A percentile compares a stretch with the other conserved stretches of the same genome.
phyloP scores from a whole-genome alignment of 1,139 yeast genomes.

The Debaryomyces coudertii region DNA sequence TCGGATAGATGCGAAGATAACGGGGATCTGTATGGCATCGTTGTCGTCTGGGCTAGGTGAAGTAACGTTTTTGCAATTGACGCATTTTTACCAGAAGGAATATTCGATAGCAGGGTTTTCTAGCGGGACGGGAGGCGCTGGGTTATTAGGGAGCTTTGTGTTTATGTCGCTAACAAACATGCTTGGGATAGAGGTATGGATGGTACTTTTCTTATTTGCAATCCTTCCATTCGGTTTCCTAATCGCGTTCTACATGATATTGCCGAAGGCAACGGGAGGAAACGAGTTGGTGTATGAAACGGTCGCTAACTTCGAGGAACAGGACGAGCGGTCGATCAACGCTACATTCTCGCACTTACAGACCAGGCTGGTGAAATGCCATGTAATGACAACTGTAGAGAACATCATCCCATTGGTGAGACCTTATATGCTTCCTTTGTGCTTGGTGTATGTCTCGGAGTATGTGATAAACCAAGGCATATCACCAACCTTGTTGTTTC shows the following conservation, averaged over 20 bases:
- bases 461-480: slow-evolving; percentile 91
- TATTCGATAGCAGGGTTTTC: slow-evolving; percentile 81
- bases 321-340: not conserved
- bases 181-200: slow-evolving; percentile 33
- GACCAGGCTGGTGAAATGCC: slow-evolving; percentile 18
- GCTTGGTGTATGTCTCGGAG: slow-evolving; percentile 82
- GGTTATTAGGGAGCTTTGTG: slow-evolving; percentile 71
- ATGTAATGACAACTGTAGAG: slow-evolving; percentile 32
- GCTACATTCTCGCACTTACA: not conserved
- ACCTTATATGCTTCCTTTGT: slow-evolving; percentile 83
- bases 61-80: slow-evolving; percentile 79
- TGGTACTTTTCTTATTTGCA: slow-evolving; percentile 36
- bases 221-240: slow-evolving; percentile 43
- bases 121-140: slow-evolving; percentile 96
- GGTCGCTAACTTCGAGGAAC: slow-evolving; percentile 5
- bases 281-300: slow-evolving; percentile 10
- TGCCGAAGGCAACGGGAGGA: slow-evolving; percentile 26
- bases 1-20: slow-evolving; percentile 41
- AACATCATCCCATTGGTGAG: slow-evolving; percentile 53
- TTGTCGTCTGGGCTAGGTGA: slow-evolving; percentile 90
- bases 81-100: slow-evolving; percentile 63
- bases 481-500: slow-evolving; percentile 82
- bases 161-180: slow-evolving; percentile 46
- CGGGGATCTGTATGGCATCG: slow-evolving; percentile 84
- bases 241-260: slow-evolving; percentile 28